Conservation (phyloP, 805 yeast species). For the Lachancea kluyveri region DNA sequence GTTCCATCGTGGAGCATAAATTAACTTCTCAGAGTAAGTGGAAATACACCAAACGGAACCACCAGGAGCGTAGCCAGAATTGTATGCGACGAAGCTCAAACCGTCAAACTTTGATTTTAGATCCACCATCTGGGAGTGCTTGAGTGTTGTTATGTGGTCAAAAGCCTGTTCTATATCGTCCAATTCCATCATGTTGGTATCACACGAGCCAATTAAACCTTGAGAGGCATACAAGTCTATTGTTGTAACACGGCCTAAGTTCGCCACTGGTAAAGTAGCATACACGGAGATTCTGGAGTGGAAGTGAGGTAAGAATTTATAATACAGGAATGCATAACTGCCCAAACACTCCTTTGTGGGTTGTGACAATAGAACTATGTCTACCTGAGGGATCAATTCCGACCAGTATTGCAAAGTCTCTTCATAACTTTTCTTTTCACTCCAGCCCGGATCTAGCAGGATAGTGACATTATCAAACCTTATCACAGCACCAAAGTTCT, state of each 20-base stretch:
- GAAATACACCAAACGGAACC: conserved; percentile 84
- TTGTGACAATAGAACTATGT: conserved; percentile 77
- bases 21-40: conserved; percentile 68
- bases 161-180: conserved; percentile 76
- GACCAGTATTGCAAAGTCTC: conserved; percentile 33
- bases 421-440: conserved; percentile 40
- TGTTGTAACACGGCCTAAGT: conserved; percentile 78
- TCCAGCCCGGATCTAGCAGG: conserved; percentile 74
- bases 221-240: conserved; percentile 71
- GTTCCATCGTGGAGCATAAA: conserved; percentile 92
- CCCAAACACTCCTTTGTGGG: conserved; percentile 76
- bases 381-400: conserved; percentile 42
- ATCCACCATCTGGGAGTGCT: conserved; percentile 70
- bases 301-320: conserved; percentile 46
- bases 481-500: conserved; percentile 39
- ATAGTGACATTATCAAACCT: conserved; percentile 53
- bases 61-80: conserved; percentile 90
- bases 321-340: conserved; percentile 64
- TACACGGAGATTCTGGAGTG: conserved; percentile 67
- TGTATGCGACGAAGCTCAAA: conserved; percentile 67
- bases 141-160: conserved; percentile 62
- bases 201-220: conserved; percentile 71
- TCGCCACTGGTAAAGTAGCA: conserved; percentile 85
- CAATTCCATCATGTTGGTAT: conserved; percentile 51
- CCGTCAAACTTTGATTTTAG: conserved; percentile 56